Evolutionary conservation across 179 eudicot species (phyloP), one percentile per base, ranked within the genome.

Genomic region (Monotropa hypopitys): DNA sequence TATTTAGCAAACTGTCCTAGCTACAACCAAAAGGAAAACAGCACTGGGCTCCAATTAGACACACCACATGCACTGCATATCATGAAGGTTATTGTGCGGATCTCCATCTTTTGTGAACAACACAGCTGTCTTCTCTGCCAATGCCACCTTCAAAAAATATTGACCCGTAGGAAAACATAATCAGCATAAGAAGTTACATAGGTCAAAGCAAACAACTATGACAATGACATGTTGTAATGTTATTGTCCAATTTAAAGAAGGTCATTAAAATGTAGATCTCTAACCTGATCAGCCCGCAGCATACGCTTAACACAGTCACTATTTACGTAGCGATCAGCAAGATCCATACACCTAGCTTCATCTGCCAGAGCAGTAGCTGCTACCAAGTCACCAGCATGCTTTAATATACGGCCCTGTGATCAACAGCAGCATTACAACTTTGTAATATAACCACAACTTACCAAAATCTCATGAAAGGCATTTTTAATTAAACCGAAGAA

Each of bases 1-100:
- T 42, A 75, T 71, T 15, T 57, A 43, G 46, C 54, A 67, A 51
- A 65, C 23, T 42, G n/a, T 49, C 47, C 30, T 40, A 7, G 49
- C n/a, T 13, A 30, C 35, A 35, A 20, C 11, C 28, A 40, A 38
- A 40, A 40, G 0, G 20, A 65, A 67, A 67, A 67, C 20, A 26
- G 69, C 4, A 75, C 32, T 49, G 43, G 70, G 75, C 68, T 70
- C 32, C 43, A 70, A 35, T 82, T 76, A 80, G 42, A 84, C 86
- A 15, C 81, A 96, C 99, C 98, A 96, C 99, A 96, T 96, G 96
- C 99, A 96, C 88, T 96, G 99, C 99, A 96, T 96, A 84, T 96
- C 99, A 81, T 91, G 88, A 68, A 96, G 87, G 84, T 85, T 93
- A 83, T 96, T 91, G 77, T 93, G 99, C 81, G 92, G 99, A 77